phyloP scores from a whole-genome alignment of 1,139 yeast species.

The Komagataea norvegica region DNA sequence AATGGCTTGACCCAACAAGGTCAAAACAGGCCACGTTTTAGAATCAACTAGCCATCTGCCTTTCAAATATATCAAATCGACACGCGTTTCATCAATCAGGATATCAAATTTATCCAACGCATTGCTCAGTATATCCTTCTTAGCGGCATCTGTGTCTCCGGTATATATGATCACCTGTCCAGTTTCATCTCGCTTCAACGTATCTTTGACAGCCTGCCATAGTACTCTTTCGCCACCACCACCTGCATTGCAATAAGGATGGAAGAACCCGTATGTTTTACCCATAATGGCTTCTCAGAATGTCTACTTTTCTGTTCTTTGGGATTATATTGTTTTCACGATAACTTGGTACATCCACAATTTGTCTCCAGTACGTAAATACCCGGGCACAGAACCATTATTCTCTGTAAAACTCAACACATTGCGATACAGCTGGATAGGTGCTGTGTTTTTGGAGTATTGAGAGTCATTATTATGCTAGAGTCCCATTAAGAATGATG shows the following conservation, averaged over 20 bases:
- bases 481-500: no score
- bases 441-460: no score
- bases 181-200: constrained; percentile 46
- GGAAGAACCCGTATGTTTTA: constrained; percentile 71
- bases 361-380: no score
- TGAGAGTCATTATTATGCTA: no score
- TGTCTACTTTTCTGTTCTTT: no score
- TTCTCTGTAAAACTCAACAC: no score
- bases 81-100: constrained; percentile 45
- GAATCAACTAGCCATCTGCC: constrained; percentile 64
- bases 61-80: constrained; percentile 69
- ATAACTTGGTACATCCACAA: no score
- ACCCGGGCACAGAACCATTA: no score
- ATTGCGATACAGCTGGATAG: no score
- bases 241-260: constrained; percentile 93
- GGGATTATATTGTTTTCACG: no score
- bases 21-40: constrained; percentile 69
- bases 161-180: constrained; percentile 76
- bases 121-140: constrained; percentile 48
- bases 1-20: constrained; percentile 81
- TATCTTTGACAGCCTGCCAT: constrained; percentile 87
- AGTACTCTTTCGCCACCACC: constrained; percentile 98
- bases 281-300: neutral
- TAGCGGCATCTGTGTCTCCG: constrained; percentile 55
- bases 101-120: constrained; percentile 67